Evolutionary conservation across 345 rosid species (phyloP).

Genomic region (Theobroma cacao): DNA sequence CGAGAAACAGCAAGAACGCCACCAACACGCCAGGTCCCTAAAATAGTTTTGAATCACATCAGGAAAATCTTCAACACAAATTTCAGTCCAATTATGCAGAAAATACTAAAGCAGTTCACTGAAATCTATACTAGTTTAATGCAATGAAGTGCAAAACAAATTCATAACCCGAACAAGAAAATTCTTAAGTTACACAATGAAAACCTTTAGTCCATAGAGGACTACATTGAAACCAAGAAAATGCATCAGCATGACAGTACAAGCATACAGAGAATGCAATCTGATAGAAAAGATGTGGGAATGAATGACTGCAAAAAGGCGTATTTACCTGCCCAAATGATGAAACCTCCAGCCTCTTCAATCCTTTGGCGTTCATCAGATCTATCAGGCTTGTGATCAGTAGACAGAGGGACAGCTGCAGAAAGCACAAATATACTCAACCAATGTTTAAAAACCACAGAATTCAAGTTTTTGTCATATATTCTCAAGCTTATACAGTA

Average conservation of each 20-base stretch:
- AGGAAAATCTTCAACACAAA: neutral
- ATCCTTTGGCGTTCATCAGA: constrained; percentile 50
- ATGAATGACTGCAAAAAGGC: constrained; percentile 4
- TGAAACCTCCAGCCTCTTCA: constrained; percentile 48
- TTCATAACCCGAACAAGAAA: neutral
- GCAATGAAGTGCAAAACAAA: neutral
- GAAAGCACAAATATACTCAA: constrained; percentile 1
- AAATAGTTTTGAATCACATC: neutral
- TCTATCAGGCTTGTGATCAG: constrained; percentile 54
- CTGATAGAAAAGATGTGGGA: neutral
- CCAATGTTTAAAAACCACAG: neutral
- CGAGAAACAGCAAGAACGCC: constrained; percentile 62
- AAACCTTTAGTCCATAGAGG: neutral
- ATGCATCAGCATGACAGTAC: neutral
- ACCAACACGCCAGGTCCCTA: constrained; percentile 54
- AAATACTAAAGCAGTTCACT: neutral
- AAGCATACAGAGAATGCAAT: neutral
- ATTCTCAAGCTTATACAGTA: neutral
- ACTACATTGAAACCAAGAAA: neutral
- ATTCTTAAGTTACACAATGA: neutral
- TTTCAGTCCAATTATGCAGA: neutral
- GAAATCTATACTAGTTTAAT: neutral
- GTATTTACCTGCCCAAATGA: constrained; percentile 51
- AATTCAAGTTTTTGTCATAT: neutral
- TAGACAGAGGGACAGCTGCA: constrained; percentile 42